Evolutionary conservation across 75 land plant genomes (phyloP).

Genomic region (Sequoiadendron giganteum): DNA sequence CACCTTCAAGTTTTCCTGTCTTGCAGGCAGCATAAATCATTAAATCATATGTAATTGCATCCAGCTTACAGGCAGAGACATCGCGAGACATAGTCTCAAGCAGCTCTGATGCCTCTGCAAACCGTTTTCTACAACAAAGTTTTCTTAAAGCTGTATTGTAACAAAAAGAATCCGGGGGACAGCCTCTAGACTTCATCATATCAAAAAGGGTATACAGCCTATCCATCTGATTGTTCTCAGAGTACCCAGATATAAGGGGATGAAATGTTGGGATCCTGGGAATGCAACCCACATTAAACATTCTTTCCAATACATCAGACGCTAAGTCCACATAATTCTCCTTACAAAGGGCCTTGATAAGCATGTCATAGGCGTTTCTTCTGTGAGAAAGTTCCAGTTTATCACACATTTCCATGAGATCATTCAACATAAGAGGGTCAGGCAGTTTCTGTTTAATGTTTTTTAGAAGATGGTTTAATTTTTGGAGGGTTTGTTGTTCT

Average conservation of each 20-base stretch:
- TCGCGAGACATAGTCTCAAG: background rate
- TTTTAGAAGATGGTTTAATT: background rate
- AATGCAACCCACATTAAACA: background rate
- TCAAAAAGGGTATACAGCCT: background rate
- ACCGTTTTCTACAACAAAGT: background rate
- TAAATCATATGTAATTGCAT: background rate
- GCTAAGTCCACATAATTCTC: background rate
- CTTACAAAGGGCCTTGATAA: background rate
- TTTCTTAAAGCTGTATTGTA: background rate
- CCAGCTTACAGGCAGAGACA: background rate
- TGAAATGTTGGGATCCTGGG: background rate
- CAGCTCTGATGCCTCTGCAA: background rate
- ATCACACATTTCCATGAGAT: background rate
- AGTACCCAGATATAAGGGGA: slow-evolving; percentile 3
- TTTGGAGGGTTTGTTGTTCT: background rate
- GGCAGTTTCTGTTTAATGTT: background rate
- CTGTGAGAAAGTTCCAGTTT: background rate
- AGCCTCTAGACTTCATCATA: background rate
- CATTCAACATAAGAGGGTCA: background rate
- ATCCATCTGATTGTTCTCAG: slow-evolving; percentile 5
- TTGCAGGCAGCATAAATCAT: background rate
- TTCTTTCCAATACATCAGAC: background rate
- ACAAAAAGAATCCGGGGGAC: background rate
- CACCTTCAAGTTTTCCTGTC: background rate
- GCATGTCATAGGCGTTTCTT: background rate